Base-by-base conservation (phyloP, 345 rosid genomes). In the Melaleuca quinquenervia region DNA sequence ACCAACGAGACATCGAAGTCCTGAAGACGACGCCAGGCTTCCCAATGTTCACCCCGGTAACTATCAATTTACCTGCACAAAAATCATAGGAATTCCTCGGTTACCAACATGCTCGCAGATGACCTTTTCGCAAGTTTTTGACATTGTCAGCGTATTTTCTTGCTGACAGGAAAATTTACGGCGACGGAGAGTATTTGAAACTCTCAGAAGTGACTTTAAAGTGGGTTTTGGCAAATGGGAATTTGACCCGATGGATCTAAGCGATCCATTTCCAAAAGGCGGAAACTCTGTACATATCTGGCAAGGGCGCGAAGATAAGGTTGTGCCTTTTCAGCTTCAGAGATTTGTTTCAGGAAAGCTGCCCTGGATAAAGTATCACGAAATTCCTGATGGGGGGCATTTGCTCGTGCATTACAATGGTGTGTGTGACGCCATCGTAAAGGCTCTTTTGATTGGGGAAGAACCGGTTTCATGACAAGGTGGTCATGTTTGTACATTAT, bases 231-330 rank as follows among this genome's bases (percentile, higher is more conserved):
- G 94, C 5, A 91, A 93, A 20, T 97, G 99, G 99, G 96, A 92
- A 50, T 97, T 97, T 64, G 98, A 95, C 88, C 99, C 98, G 4
- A 84, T 89, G 41, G 92, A 93, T 6, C 85, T 95, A 75, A 75
- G 87, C 7, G 88, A 95, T 45, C 99, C 94, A 32, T 93, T 87
- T 78, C 90, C 87, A 70, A 84, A 85, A 54, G 88, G 90, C 26
- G 82, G 84, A 83, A 85, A 90, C 78, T 88, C 90, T 29, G 95
- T 95, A 87, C 96, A 96, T 82, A 92, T 95, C 83, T 96, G 98
- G 98, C 97, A 95, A 90, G 99, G 99, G 41, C 86, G 85, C 26
- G 95, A 95, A 89, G 99, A 97, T 88, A 97, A 92, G 90, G 94
- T 97, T 26, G 96, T 97, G 58, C 96, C 99, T 5, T 90, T 84